A percentile compares a stretch with the other conserved stretches of the same genome.
phyloP scores from a whole-genome alignment of 495 filamentous ascomycete genomes.

The Hypoxylon subgilvum region DNA sequence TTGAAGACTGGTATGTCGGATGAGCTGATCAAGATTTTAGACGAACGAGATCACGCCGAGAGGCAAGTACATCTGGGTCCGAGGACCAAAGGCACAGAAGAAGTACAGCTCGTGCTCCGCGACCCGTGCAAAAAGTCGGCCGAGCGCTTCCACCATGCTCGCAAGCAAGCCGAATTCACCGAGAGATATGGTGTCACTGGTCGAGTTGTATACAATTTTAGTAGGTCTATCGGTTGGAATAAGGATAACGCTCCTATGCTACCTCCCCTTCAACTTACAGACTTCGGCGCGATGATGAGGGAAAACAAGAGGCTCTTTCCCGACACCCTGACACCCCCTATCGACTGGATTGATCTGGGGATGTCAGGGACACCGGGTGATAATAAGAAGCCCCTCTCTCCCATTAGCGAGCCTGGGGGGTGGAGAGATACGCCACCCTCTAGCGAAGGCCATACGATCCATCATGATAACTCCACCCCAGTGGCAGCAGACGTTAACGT shows the following conservation, averaged over 20 bases:
- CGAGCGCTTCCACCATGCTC: slow-evolving; percentile 14
- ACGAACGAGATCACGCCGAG: slow-evolving; percentile 17
- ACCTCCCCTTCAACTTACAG: slow-evolving; percentile 24
- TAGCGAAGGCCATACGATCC: background rate
- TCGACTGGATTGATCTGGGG: slow-evolving; percentile 18
- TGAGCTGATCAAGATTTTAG: slow-evolving; percentile 11
- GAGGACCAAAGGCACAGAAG: slow-evolving; percentile 21
- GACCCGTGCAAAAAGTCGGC: slow-evolving; percentile 25
- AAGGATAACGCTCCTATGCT: background rate
- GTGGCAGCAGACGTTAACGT: background rate
- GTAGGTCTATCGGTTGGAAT: slow-evolving; percentile 28
- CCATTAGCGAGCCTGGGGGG: slow-evolving; percentile 16
- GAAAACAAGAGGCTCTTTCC: background rate
- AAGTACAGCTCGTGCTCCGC: slow-evolving; percentile 23
- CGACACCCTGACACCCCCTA: background rate
- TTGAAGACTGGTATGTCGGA: slow-evolving; percentile 10
- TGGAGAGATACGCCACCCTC: slow-evolving; percentile 11
- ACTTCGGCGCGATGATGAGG: background rate
- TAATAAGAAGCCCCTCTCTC: background rate
- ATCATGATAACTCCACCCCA: background rate
- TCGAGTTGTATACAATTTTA: slow-evolving; percentile 21
- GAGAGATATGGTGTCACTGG: slow-evolving; percentile 14
- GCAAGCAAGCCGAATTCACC: slow-evolving; percentile 14
- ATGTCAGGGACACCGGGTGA: background rate
- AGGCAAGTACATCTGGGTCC: slow-evolving; percentile 10